phyloP scores from a whole-genome alignment of 306 rosid species.

The Prunus fruticosa region DNA sequence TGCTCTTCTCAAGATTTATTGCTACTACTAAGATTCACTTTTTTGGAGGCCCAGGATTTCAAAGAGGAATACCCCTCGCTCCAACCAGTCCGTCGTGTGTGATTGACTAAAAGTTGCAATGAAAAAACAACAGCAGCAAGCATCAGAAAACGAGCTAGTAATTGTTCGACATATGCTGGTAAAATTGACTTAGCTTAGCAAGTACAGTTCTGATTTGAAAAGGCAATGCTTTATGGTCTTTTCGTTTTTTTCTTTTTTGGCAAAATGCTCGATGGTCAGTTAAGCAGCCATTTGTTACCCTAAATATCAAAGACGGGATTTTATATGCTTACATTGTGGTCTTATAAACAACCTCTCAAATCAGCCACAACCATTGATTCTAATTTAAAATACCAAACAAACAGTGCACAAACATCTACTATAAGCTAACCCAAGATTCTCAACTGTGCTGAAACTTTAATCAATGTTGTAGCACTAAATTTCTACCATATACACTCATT shows the following conservation, averaged over 20 bases:
- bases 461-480: neutral
- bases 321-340: neutral
- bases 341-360: neutral
- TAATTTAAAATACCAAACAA: neutral
- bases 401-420: neutral
- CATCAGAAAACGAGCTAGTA: neutral
- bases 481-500: neutral
- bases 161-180: neutral
- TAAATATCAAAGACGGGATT: neutral
- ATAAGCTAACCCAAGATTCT: neutral
- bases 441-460: neutral
- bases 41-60: too few relatives aligned
- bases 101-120: neutral
- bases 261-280: too few relatives aligned
- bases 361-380: neutral
- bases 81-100: too few relatives aligned
- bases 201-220: neutral
- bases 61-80: too few relatives aligned
- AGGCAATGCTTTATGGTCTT: neutral
- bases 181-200: too few relatives aligned
- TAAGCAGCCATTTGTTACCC: neutral
- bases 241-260: too few relatives aligned
- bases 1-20: neutral
- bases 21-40: neutral
- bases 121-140: neutral